A percentile compares a stretch with the other conserved stretches of the same genome.
phyloP scores from a whole-genome alignment of 1,284 basidiomycete genomes.

The Cryptococcus sp. region DNA sequence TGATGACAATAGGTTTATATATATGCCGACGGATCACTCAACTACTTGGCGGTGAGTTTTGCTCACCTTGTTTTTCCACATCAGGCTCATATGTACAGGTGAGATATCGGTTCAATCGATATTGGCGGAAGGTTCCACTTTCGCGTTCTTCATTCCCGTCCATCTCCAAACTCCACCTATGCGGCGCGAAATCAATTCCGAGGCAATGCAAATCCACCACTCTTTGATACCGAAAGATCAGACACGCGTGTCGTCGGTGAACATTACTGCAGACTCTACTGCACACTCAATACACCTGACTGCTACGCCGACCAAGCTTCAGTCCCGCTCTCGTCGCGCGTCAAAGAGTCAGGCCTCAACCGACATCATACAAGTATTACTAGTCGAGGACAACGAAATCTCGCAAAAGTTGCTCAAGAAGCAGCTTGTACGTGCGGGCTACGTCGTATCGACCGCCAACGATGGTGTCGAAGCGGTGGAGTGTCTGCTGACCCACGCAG shows the following conservation, averaged over 20 bases:
- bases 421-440: constrained; percentile 20
- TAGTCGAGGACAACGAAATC: constrained; percentile 26
- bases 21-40: constrained; percentile 20
- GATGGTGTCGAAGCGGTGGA: constrained; percentile 25
- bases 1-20: constrained; percentile 13
- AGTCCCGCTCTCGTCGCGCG: too few relatives aligned
- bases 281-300: too few relatives aligned
- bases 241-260: too few relatives aligned
- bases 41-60: constrained; percentile 17
- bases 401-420: constrained; percentile 20
- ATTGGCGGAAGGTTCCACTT: constrained; percentile 17
- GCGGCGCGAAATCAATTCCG: too few relatives aligned
- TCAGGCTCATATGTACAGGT: constrained; percentile 2
- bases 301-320: constrained; percentile 2
- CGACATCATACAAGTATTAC: too few relatives aligned
- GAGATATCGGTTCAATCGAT: constrained; percentile 20
- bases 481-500: constrained; percentile 12
- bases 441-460: constrained; percentile 15
- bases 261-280: too few relatives aligned
- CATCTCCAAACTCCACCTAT: too few relatives aligned
- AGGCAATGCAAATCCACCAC: too few relatives aligned
- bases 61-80: not conserved
- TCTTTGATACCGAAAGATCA: too few relatives aligned
- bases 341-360: too few relatives aligned
- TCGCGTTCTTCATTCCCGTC: constrained; percentile 13